Conservation (phyloP, 306 rosid genomes). For the Betula pendula region DNA sequence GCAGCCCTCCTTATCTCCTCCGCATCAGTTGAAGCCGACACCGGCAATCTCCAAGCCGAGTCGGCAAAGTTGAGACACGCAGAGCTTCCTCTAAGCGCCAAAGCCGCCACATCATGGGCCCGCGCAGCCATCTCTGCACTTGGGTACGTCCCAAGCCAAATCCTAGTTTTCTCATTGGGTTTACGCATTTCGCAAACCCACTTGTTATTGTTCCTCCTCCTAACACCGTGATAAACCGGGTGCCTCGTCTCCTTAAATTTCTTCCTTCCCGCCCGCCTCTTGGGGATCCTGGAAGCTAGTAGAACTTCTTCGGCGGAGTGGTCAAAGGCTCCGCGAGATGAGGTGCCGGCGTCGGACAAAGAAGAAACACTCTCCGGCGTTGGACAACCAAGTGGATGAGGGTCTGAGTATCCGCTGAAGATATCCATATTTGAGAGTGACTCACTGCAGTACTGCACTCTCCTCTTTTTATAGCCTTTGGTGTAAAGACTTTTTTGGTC, state of each 20-base stretch:
- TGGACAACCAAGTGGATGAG: not conserved
- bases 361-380: constrained; percentile 15
- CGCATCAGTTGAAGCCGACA: constrained; percentile 47
- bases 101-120: constrained; percentile 83
- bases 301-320: constrained; percentile 49
- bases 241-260: constrained; percentile 79
- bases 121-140: constrained; percentile 88
- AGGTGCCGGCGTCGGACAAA: constrained; percentile 21
- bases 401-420: constrained; percentile 18
- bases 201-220: constrained; percentile 64
- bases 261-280: constrained; percentile 67
- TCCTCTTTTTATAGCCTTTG: too few relatives aligned
- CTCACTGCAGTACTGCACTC: too few relatives aligned
- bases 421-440: constrained; percentile 30
- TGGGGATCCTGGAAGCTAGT: constrained; percentile 59
- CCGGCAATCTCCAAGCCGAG: constrained; percentile 50
- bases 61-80: constrained; percentile 84
- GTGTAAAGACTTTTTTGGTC: too few relatives aligned
- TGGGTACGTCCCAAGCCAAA: constrained; percentile 86
- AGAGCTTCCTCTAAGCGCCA: constrained; percentile 51
- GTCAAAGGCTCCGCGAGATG: too few relatives aligned
- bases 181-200: constrained; percentile 91
- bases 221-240: constrained; percentile 73
- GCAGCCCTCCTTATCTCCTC: constrained; percentile 62
- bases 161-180: constrained; percentile 55